A percentile compares a stretch with the other conserved stretches of the same genome.
Conservation (phyloP, 2,329 filamentous ascomycete genomes). For the Epichloe hybrida region DNA sequence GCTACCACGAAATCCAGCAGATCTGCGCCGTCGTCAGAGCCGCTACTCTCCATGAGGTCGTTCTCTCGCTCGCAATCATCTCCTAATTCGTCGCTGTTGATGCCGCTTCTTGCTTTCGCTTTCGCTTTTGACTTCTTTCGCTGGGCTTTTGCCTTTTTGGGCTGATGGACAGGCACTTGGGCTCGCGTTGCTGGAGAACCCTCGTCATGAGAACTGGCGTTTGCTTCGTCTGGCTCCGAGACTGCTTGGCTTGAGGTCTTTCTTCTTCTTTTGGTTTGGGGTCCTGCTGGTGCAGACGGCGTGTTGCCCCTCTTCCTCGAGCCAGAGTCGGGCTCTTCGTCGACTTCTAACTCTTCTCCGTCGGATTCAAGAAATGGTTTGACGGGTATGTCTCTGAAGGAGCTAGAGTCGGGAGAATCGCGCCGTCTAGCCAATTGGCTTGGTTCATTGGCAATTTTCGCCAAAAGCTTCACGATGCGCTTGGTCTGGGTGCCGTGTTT, state of each 20-base stretch:
- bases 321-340: slow-evolving; percentile 2
- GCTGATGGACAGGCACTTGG: slow-evolving; percentile 4
- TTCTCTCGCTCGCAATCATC: slow-evolving; percentile 39
- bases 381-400: slow-evolving; percentile 30
- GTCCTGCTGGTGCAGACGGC: background rate
- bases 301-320: slow-evolving; percentile 2
- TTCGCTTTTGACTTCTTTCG: slow-evolving; percentile 11
- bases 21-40: slow-evolving; percentile 35
- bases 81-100: slow-evolving; percentile 33
- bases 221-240: slow-evolving; percentile 8
- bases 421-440: slow-evolving; percentile 22
- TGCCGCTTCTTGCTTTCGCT: slow-evolving; percentile 14
- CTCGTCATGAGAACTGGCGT: slow-evolving; percentile 10
- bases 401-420: slow-evolving; percentile 23
- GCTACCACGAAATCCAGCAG: slow-evolving; percentile 44
- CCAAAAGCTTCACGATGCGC: slow-evolving; percentile 51
- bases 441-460: slow-evolving; percentile 37
- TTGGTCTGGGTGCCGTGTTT: slow-evolving; percentile 56
- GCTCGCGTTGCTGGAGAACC: slow-evolving; percentile 2
- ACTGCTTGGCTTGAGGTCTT: slow-evolving; percentile 2
- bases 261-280: slow-evolving; percentile 9
- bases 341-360: slow-evolving; percentile 16
- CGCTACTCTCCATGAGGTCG: slow-evolving; percentile 31
- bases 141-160: slow-evolving; percentile 12
- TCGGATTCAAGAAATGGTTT: slow-evolving; percentile 30